Evolutionary conservation across 2,329 filamentous ascomycete genomes (phyloP).

Genomic region (Penicillium psychrosexuale): DNA sequence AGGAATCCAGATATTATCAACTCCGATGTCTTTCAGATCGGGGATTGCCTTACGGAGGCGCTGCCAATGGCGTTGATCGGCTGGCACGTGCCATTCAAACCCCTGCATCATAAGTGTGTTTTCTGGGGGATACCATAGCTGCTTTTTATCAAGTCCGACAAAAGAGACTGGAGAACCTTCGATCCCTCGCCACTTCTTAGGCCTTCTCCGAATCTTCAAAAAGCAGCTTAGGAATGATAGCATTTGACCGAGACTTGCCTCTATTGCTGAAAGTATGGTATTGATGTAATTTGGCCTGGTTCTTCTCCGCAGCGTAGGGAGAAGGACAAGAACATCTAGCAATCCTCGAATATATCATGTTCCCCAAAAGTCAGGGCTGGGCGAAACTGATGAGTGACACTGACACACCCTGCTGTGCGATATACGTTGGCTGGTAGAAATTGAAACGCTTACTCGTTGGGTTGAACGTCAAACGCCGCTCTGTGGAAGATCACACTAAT

Average conservation of each 20-base stretch:
- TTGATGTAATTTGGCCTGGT: background rate
- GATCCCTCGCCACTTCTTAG: constrained; percentile 12
- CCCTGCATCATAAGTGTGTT: constrained; percentile 60
- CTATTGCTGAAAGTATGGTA: background rate
- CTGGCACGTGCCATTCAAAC: constrained; percentile 70
- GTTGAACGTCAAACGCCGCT: background rate
- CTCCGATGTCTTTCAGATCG: constrained; percentile 56
- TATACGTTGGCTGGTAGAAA: background rate
- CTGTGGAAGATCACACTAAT: background rate
- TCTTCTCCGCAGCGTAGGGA: background rate
- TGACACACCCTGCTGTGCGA: background rate
- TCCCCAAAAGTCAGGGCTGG: background rate
- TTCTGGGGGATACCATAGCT: constrained; percentile 27
- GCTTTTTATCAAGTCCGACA: constrained; percentile 23
- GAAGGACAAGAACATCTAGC: background rate
- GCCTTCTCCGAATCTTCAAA: constrained; percentile 6
- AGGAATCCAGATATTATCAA: constrained; percentile 65
- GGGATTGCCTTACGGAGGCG: constrained; percentile 55
- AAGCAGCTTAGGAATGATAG: constrained; percentile 12
- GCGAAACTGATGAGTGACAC: background rate
- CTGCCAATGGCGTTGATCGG: constrained; percentile 59
- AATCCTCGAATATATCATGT: background rate
- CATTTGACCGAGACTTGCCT: constrained; percentile 7
- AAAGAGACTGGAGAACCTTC: constrained; percentile 5
- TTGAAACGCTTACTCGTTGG: background rate